These are phyloP conservation scores for Gaeumannomyces tritici DNA, from an alignment of 2,329 filamentous ascomycete species.

Conservation along the genomic window DNA sequence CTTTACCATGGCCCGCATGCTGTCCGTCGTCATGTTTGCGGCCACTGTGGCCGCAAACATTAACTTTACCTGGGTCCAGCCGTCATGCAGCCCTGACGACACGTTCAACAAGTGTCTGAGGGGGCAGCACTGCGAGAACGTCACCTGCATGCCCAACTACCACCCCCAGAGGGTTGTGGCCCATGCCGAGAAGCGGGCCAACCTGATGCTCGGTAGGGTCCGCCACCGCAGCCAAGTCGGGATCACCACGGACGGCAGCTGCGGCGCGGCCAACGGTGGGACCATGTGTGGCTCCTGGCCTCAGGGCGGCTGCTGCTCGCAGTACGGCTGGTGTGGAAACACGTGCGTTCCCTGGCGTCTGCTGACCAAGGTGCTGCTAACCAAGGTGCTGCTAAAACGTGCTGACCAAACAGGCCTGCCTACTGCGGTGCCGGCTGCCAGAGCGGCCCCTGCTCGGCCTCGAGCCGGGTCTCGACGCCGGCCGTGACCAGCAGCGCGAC, in stretches of 20 bases:
- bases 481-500: not conserved
- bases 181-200: constrained; percentile 1
- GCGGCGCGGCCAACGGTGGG: not conserved
- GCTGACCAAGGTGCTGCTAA: too few relatives aligned
- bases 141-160: not conserved
- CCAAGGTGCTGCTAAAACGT: too few relatives aligned
- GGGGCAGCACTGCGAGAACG: constrained; percentile 1
- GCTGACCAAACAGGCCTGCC: not conserved
- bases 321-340: constrained; percentile 3
- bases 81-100: not conserved
- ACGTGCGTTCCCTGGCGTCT: not conserved
- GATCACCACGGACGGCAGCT: not conserved
- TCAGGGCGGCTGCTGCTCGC: constrained; percentile 1
- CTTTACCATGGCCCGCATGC: too few relatives aligned
- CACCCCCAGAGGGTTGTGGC: too few relatives aligned
- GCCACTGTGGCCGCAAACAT: constrained; percentile 1
- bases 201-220: not conserved
- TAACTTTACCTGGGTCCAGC: constrained; percentile 5
- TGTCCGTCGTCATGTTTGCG: not conserved
- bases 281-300: not conserved
- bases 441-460: constrained; percentile 1
- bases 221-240: not conserved
- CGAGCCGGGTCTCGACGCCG: not conserved
- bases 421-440: constrained; percentile 4
- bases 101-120: constrained; percentile 3